Conservation (phyloP, 2,329 filamentous ascomycete genomes). For the Botrytis squamosa region DNA sequence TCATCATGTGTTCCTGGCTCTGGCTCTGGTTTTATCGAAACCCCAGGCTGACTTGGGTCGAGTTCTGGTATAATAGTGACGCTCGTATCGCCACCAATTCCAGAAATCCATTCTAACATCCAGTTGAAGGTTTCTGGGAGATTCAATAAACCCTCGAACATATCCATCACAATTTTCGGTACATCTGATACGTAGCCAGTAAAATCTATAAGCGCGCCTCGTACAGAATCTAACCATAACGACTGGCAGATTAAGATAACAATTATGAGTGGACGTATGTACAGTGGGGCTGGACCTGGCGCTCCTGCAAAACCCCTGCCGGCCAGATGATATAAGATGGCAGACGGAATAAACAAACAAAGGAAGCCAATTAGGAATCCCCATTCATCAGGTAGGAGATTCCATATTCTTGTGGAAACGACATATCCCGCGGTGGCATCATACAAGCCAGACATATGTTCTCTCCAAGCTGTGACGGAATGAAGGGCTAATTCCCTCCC, state of each 20-base stretch:
- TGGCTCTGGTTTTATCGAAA: neutral
- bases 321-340: neutral
- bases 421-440: neutral
- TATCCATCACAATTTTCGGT: neutral
- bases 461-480: neutral
- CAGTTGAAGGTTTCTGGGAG: neutral
- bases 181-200: neutral
- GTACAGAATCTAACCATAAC: neutral
- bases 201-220: neutral
- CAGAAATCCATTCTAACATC: neutral
- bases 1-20: neutral
- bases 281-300: neutral
- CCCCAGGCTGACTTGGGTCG: neutral
- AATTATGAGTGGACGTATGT: neutral
- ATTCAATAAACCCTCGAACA: neutral
- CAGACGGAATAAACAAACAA: neutral
- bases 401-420: neutral
- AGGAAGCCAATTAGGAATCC: neutral
- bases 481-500: neutral
- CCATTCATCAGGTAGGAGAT: neutral
- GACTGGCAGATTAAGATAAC: neutral
- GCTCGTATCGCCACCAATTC: neutral
- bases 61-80: slow-evolving; percentile 4
- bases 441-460: neutral
- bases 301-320: neutral